These are phyloP conservation scores for Quercus berberidifolia DNA, from an alignment of 306 rosid genomes.

Conservation along the genomic window DNA sequence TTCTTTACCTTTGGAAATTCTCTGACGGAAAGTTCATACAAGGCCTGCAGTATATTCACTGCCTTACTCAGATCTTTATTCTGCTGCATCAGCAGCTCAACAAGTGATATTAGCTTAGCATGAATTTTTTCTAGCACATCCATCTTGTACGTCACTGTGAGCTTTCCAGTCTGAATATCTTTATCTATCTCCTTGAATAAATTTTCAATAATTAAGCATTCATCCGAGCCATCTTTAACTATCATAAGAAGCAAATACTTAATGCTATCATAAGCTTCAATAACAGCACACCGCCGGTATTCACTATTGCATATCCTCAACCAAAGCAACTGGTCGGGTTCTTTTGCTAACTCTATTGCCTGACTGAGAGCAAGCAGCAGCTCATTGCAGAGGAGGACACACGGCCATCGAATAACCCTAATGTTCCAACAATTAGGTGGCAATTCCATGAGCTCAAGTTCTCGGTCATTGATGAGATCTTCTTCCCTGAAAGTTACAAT, in stretches of 20 bases:
- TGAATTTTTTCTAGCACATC: constrained; percentile 56
- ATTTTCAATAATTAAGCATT: constrained; percentile 45
- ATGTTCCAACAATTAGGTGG: constrained; percentile 82
- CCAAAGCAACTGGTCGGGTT: constrained; percentile 57
- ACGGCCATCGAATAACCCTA: constrained; percentile 93
- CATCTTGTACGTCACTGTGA: constrained; percentile 42
- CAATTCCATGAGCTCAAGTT: constrained; percentile 74
- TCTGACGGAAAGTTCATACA: constrained; percentile 71
- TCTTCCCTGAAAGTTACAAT: constrained; percentile 86
- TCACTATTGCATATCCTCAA: constrained; percentile 78
- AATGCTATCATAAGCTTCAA: constrained; percentile 84
- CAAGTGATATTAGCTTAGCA: constrained; percentile 58
- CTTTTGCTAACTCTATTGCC: constrained; percentile 63
- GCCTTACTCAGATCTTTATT: constrained; percentile 45
- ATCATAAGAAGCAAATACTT: constrained; percentile 46
- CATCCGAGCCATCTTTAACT: constrained; percentile 49
- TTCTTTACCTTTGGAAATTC: constrained; percentile 60
- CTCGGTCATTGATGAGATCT: constrained; percentile 80
- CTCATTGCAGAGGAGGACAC: constrained; percentile 75
- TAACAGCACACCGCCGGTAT: constrained; percentile 83
- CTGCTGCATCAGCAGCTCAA: constrained; percentile 49
- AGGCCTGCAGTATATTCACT: constrained; percentile 76
- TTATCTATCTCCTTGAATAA: constrained; percentile 51
- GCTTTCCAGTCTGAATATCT: constrained; percentile 32
- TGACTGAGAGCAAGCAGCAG: constrained; percentile 80